Evolutionary conservation across 2,329 filamentous ascomycete species (phyloP), one percentile per base, ranked within the genome.

Genomic region (Fusarium algeriense): DNA sequence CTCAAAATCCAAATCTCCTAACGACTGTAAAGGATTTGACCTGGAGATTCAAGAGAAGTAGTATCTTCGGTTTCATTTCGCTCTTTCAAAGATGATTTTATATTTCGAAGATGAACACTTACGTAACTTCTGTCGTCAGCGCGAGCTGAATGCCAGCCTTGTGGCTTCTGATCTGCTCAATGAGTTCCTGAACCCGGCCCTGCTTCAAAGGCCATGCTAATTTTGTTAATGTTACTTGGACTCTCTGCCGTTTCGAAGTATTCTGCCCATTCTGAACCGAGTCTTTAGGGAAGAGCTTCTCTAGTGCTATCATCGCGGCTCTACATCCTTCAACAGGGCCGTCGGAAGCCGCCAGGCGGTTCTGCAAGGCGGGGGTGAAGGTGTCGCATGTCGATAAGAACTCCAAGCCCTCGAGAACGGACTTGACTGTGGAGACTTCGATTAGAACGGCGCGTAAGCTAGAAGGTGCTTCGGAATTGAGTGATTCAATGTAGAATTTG

Each of bases 181-280:
- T 34, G 17, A 52, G 49, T 1, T 52, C 34, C 17, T 52, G 23
- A 0, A 52, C 23, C 13, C 35, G 49, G 9, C 49, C 49, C 13
- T 52, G 34, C 13, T 52, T 52, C 2, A 52, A 2, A 30, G 49
- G 49, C 49, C 49, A 52, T 9, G 49, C 49, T n/a, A n/a, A n/a
- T n/a, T n/a, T n/a, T n/a, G n/a, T n/a, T 10, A 52, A 52, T 13
- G 49, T 12, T 30, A 17, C 9, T 28, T 40, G 19, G 9, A 48
- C 4, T 7, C 12, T 57, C 2, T 46, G 23, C 2, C 32, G 19
- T 8, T 57, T 57, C 2, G 19, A 19, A 6, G 7, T 2, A 28
- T 37, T 35, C 5, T 12, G 15, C 3, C 17, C 2, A 7, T 2
- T 20, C 4, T 8, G 54, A 0, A 15, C 23, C 6, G 32, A 17